Evolutionary conservation across 768 basidiomycete genomes (phyloP).

Genomic region (Lactarius hatsudake): DNA sequence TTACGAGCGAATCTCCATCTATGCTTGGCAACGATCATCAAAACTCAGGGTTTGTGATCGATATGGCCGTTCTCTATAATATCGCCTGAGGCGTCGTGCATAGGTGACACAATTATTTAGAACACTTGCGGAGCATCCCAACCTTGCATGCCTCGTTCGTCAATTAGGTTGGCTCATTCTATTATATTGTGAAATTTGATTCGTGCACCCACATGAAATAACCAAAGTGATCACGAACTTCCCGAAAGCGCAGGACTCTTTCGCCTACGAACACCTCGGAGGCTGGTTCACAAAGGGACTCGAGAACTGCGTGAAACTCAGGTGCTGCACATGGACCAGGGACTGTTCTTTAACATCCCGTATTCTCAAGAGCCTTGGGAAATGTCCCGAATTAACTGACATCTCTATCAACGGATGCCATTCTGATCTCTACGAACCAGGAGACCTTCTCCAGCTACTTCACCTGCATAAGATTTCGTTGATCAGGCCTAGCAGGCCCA

Average conservation of each 20-base stretch:
- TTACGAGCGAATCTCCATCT: conserved; percentile 59
- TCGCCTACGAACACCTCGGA: conserved; percentile 36
- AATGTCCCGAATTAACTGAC: conserved; percentile 44
- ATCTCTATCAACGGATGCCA: conserved; percentile 73
- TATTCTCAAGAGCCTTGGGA: conserved; percentile 52
- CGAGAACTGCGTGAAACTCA: conserved; percentile 58
- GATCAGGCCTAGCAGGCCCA: conserved; percentile 67
- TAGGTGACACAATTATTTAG: conserved; percentile 62
- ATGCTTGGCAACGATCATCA: conserved; percentile 67
- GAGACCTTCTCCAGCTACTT: conserved; percentile 48
- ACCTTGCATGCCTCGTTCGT: conserved; percentile 57
- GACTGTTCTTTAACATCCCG: conserved; percentile 66
- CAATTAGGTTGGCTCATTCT: conserved; percentile 48
- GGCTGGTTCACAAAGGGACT: conserved; percentile 49
- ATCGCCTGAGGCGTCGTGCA: background rate
- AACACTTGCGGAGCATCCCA: conserved; percentile 52
- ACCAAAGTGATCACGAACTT: conserved; percentile 70
- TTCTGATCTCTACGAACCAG: conserved; percentile 52
- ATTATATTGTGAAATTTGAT: background rate
- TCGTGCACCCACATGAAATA: conserved; percentile 3
- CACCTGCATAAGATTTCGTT: conserved; percentile 55
- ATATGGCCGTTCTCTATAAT: background rate
- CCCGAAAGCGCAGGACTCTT: conserved; percentile 47
- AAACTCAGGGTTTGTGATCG: conserved; percentile 50
- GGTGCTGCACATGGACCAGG: conserved; percentile 73